A percentile compares a stretch with the other conserved stretches of the same genome.
Evolutionary conservation across 352 stramenopile species (phyloP).

Genomic region (Phytopythium oedochilum): DNA sequence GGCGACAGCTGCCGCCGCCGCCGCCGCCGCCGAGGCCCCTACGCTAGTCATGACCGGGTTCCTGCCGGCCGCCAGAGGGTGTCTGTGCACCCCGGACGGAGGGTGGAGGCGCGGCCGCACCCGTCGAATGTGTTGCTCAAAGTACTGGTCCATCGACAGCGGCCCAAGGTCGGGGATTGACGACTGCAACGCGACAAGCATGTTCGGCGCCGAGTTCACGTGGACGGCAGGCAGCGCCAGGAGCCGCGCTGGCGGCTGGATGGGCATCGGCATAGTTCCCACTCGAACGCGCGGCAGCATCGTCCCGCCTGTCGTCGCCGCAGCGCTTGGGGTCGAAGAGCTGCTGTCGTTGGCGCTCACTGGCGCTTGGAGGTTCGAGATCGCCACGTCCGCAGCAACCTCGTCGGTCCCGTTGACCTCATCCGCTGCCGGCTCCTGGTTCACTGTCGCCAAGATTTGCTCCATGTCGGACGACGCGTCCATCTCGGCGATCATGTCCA

Average conservation of each 20-base stretch:
- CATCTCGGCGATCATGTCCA: constrained; percentile 74
- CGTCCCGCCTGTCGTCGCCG: constrained; percentile 7
- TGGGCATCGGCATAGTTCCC: constrained; percentile 23
- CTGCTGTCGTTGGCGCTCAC: constrained; percentile 26
- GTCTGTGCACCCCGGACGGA: constrained; percentile 33
- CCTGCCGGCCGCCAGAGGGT: constrained; percentile 24
- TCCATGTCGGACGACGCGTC: constrained; percentile 72
- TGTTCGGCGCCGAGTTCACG: constrained; percentile 31
- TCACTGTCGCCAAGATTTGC: constrained; percentile 59
- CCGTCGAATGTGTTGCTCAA: constrained; percentile 77
- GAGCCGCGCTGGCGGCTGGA: constrained; percentile 25
- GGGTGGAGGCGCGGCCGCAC: constrained; percentile 62
- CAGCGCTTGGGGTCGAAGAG: constrained; percentile 19
- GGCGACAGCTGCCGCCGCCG: neutral
- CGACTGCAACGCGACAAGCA: constrained; percentile 54
- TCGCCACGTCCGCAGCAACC: constrained; percentile 49
- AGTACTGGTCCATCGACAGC: constrained; percentile 76
- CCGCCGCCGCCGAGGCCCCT: neutral
- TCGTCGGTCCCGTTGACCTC: constrained; percentile 56
- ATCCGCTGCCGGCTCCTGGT: constrained; percentile 49
- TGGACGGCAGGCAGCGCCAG: constrained; percentile 22
- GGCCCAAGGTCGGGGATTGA: constrained; percentile 47
- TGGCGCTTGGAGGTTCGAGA: constrained; percentile 28
- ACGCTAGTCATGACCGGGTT: constrained; percentile 7
- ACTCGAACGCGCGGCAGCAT: constrained; percentile 10